These are phyloP conservation scores for Silene latifolia DNA, from an alignment of 148 eudicot genomes.

Conservation along the genomic window DNA sequence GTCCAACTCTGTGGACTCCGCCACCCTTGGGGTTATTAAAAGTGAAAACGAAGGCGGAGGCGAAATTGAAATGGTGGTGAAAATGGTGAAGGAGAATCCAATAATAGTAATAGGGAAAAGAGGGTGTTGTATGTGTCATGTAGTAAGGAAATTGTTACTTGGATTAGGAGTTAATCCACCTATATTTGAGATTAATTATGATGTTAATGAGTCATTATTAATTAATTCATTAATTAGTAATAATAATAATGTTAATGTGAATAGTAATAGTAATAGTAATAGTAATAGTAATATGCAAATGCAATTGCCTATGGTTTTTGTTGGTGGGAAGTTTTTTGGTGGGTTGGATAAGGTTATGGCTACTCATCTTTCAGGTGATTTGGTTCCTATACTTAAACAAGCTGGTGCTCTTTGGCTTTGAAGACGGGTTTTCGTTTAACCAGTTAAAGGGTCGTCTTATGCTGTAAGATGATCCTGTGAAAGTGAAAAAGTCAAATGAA, in stretches of 20 bases:
- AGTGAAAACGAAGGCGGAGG: not conserved
- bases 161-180: slow-evolving; percentile 70
- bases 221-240: slow-evolving; percentile 23
- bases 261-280: not conserved
- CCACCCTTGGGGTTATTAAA: not conserved
- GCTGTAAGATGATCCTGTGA: not conserved
- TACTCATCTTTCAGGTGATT: slow-evolving; percentile 76
- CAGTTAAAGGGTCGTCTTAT: not conserved
- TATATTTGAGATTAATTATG: slow-evolving; percentile 45
- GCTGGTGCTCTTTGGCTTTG: slow-evolving; percentile 86
- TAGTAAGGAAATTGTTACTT: slow-evolving; percentile 51
- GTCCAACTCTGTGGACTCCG: not conserved
- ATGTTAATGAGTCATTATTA: slow-evolving; percentile 31
- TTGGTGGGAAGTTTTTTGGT: slow-evolving; percentile 75
- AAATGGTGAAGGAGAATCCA: slow-evolving; percentile 53
- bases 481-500: not conserved
- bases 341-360: slow-evolving; percentile 71
- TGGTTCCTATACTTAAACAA: slow-evolving; percentile 64
- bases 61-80: not conserved
- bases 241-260: not conserved
- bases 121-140: slow-evolving; percentile 90
- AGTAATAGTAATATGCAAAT: not conserved
- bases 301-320: slow-evolving; percentile 67
- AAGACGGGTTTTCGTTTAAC: not conserved
- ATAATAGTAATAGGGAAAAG: slow-evolving; percentile 54